Evolutionary conservation across 1,139 yeast species (phyloP).

Genomic region (Hemisphaericaspora lyxosophila): DNA sequence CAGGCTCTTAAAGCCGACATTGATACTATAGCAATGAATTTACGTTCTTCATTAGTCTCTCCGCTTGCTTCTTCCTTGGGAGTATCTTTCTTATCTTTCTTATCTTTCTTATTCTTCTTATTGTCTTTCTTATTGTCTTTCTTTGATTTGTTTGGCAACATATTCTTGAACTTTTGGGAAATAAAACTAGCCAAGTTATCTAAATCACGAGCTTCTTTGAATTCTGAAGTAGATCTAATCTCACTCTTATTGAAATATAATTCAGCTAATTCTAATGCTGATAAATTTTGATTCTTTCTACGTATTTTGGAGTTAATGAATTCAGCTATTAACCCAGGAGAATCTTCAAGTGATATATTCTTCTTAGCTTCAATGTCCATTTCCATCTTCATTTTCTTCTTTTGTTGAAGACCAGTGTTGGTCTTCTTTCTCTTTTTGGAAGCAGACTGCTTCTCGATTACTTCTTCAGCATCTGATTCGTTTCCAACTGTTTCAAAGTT

Average conservation of each 20-base stretch:
- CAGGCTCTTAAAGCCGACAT: conserved; percentile 75
- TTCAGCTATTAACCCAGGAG: conserved; percentile 60
- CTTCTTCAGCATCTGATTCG: conserved; percentile 12
- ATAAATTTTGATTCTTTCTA: conserved; percentile 53
- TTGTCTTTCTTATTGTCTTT: conserved; percentile 19
- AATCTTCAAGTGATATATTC: conserved; percentile 44
- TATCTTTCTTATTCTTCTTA: conserved; percentile 14
- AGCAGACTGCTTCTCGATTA: conserved; percentile 6
- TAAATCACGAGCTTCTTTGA: conserved; percentile 44
- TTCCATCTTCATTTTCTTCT: conserved; percentile 62
- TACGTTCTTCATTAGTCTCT: conserved; percentile 26
- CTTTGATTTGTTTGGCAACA: conserved; percentile 36
- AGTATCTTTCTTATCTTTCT: conserved; percentile 19
- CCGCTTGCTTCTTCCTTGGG: conserved; percentile 7
- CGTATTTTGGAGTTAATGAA: conserved; percentile 54
- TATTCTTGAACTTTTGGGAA: conserved; percentile 40
- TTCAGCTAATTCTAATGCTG: conserved; percentile 64
- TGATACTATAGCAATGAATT: conserved; percentile 57
- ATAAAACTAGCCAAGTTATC: conserved; percentile 49
- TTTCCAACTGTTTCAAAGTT: conserved; percentile 15
- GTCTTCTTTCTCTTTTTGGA: conserved; percentile 31
- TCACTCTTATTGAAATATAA: conserved; percentile 48
- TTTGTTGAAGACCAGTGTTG: conserved; percentile 40
- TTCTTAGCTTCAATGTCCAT: conserved; percentile 53
- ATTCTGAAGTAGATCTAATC: conserved; percentile 53